A percentile compares a stretch with the other conserved stretches of the same genome.
These are phyloP conservation scores for Tubosaeta sp. DNA, from an alignment of 768 basidiomycete genomes.

Conservation along the genomic window DNA sequence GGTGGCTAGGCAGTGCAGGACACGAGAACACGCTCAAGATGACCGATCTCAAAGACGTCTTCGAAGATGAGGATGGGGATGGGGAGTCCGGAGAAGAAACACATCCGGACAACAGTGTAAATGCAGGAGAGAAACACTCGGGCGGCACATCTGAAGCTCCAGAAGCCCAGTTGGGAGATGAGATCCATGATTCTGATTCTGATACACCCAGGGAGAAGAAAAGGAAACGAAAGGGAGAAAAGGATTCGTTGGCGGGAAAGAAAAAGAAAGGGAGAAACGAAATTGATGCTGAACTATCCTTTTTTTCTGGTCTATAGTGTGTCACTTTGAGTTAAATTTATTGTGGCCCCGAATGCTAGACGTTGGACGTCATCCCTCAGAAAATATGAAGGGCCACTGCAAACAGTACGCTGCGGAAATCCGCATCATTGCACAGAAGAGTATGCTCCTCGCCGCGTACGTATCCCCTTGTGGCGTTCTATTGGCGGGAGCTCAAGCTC, in stretches of 20 bases:
- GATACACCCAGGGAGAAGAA: constrained; percentile 40
- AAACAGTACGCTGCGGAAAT: not conserved
- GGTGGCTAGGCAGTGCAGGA: constrained; percentile 91
- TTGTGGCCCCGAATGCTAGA: not conserved
- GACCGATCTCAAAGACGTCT: constrained; percentile 78
- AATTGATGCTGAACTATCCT: constrained; percentile 53
- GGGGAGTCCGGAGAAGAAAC: constrained; percentile 17
- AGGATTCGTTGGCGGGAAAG: constrained; percentile 43
- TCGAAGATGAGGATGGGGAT: constrained; percentile 39
- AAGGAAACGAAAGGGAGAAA: constrained; percentile 54
- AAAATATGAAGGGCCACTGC: too few species aligned
- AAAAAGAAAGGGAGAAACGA: constrained; percentile 60
- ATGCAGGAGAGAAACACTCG: constrained; percentile 1
- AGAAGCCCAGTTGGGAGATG: constrained; percentile 21
- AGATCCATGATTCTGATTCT: constrained; percentile 24
- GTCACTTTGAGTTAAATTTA: not conserved
- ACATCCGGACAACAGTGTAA: constrained; percentile 13
- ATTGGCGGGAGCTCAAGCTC: not conserved
- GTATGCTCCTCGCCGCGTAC: too few species aligned
- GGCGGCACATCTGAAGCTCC: not conserved
- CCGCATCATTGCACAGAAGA: not conserved
- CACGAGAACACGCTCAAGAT: constrained; percentile 85
- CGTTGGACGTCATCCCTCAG: not conserved
- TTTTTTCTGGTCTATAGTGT: constrained; percentile 60
- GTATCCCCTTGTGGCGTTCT: not conserved